Conservation (phyloP, 2,329 filamentous ascomycete genomes). For the Penicillium sp. region DNA sequence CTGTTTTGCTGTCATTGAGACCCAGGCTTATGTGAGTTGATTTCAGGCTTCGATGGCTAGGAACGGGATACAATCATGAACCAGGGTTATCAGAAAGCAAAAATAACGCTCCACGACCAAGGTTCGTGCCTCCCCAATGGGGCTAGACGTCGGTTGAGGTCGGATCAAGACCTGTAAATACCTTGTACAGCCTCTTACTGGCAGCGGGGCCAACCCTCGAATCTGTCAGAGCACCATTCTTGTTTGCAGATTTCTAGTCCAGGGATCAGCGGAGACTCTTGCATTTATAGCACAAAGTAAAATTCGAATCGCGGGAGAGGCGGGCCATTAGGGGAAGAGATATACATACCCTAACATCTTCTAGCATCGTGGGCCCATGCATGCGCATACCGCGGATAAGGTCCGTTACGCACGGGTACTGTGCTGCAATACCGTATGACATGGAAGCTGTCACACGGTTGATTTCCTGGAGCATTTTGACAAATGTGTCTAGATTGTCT, state of each 20-base stretch:
- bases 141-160: conserved; percentile 43
- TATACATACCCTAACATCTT: conserved; percentile 52
- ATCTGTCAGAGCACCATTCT: conserved; percentile 46
- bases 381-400: conserved; percentile 61
- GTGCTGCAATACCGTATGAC: conserved; percentile 65
- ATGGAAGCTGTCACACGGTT: conserved; percentile 69
- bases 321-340: background rate
- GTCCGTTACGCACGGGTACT: conserved; percentile 59
- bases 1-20: background rate
- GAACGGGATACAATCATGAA: background rate
- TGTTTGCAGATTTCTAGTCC: conserved; percentile 49
- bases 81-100: background rate
- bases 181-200: conserved; percentile 49
- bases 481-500: conserved; percentile 65
- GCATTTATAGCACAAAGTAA: background rate
- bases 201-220: conserved; percentile 49
- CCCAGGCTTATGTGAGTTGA: background rate
- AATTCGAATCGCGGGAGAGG: background rate
- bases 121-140: background rate
- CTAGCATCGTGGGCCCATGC: conserved; percentile 62
- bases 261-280: background rate
- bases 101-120: background rate
- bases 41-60: too few relatives aligned
- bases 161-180: conserved; percentile 50
- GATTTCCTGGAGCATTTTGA: conserved; percentile 75